Conservation (phyloP, 2,329 filamentous ascomycete species). For the Aureobasidium sp. region DNA sequence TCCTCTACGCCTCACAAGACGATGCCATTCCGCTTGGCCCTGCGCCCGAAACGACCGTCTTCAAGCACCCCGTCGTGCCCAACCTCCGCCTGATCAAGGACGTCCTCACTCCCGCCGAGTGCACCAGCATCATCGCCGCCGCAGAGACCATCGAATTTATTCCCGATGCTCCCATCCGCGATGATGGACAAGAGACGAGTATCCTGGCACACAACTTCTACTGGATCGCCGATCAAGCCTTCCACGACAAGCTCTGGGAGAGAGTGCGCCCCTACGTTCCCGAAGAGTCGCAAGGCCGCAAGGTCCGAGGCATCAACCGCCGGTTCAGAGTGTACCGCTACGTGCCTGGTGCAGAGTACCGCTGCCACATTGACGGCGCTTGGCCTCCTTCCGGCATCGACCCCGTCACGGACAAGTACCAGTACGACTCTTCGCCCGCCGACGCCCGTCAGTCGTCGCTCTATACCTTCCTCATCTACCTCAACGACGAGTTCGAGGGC, state of each 20-base stretch:
- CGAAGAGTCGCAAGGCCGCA: conserved; percentile 57
- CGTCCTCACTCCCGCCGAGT: conserved; percentile 68
- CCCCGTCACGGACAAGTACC: conserved; percentile 60
- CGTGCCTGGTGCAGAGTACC: conserved; percentile 76
- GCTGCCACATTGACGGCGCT: conserved; percentile 76
- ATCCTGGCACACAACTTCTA: conserved; percentile 79
- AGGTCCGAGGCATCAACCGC: conserved; percentile 70
- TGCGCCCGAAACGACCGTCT: conserved; percentile 55
- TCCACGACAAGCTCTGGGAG: conserved; percentile 70
- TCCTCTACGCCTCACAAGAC: conserved; percentile 68
- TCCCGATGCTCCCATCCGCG: conserved; percentile 72
- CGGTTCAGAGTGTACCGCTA: conserved; percentile 79
- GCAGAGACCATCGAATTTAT: conserved; percentile 72
- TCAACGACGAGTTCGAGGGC: conserved; percentile 77
- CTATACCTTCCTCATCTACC: conserved; percentile 74
- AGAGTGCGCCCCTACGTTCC: conserved; percentile 68
- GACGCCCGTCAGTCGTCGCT: conserved; percentile 70
- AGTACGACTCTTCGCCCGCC: conserved; percentile 71
- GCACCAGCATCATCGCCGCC: conserved; percentile 71
- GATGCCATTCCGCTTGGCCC: conserved; percentile 60
- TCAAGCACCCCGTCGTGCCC: conserved; percentile 69
- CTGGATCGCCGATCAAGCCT: conserved; percentile 71
- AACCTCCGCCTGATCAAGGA: conserved; percentile 66
- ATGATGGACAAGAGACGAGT: conserved; percentile 68
- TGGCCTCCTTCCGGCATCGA: conserved; percentile 76